Percentiles rank a stretch among this genome's conserved stretches.
Evolutionary conservation across 2,329 filamentous ascomycete species (phyloP).

Genomic region (Penicillium sp.): DNA sequence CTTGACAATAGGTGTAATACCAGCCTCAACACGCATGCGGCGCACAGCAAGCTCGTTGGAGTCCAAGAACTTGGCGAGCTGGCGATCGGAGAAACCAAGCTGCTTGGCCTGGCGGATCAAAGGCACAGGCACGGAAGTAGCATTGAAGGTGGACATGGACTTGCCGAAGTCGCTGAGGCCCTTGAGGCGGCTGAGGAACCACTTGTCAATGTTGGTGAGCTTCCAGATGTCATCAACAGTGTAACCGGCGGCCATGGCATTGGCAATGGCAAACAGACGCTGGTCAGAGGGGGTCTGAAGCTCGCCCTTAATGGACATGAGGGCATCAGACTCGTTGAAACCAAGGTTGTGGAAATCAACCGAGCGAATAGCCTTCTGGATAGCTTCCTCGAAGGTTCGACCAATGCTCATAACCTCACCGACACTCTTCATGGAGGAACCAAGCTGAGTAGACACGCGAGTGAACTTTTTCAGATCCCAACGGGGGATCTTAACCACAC

Average conservation of each 20-base stretch:
- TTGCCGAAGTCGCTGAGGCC: conserved; percentile 85
- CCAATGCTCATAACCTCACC: conserved; percentile 99
- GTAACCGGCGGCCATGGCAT: conserved; percentile 94
- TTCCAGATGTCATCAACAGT: conserved; percentile 97
- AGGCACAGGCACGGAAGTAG: conserved; percentile 61
- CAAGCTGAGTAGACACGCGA: conserved; percentile 89
- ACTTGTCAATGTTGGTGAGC: conserved; percentile 97
- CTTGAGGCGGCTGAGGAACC: conserved; percentile 93
- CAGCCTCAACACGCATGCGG: conserved; percentile 76
- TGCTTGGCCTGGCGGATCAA: conserved; percentile 83
- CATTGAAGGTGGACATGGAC: conserved; percentile 66
- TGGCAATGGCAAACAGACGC: conserved; percentile 94
- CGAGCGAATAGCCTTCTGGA: conserved; percentile 94
- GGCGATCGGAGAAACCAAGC: conserved; percentile 89
- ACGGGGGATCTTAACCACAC: conserved; percentile 96
- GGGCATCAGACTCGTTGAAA: conserved; percentile 84
- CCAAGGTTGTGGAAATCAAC: conserved; percentile 95
- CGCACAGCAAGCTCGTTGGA: conserved; percentile 92
- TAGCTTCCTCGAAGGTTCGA: conserved; percentile 93
- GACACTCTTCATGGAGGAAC: conserved; percentile 99
- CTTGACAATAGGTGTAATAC: conserved; percentile 87
- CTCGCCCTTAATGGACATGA: conserved; percentile 95
- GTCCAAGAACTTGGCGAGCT: conserved; percentile 89
- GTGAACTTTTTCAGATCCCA: conserved; percentile 99
- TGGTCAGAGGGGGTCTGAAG: conserved; percentile 97